phyloP scores from a whole-genome alignment of 2,329 filamentous ascomycete genomes.

The Pseudogymnoascus destructans region DNA sequence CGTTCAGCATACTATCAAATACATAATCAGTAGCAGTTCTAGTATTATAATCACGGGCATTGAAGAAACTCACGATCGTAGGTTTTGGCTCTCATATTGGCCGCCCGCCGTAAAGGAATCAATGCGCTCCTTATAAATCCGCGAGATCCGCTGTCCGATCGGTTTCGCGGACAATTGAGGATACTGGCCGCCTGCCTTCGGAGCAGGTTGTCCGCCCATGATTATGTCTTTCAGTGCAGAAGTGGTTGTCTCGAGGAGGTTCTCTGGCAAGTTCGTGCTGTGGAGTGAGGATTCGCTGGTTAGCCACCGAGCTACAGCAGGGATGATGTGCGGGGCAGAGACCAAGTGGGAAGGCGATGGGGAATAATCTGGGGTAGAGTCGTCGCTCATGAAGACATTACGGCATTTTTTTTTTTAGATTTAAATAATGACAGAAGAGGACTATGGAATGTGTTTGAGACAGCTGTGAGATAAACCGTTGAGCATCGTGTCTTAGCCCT shows the following conservation, averaged over 20 bases:
- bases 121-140: constrained; percentile 76
- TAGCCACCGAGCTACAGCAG: constrained; percentile 1
- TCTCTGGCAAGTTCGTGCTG: constrained; percentile 4
- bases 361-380: constrained; percentile 1
- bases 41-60: constrained; percentile 14
- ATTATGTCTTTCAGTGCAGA: constrained; percentile 14
- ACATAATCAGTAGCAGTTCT: constrained; percentile 11
- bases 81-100: constrained; percentile 64
- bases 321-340: background rate
- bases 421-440: background rate
- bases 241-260: background rate
- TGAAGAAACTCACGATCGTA: constrained; percentile 47
- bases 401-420: background rate
- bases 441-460: background rate
- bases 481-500: background rate
- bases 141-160: constrained; percentile 66
- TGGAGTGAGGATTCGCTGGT: background rate
- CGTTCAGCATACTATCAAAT: constrained; percentile 51
- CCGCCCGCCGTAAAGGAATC: constrained; percentile 66
- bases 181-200: constrained; percentile 22
- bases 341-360: background rate
- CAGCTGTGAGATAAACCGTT: background rate
- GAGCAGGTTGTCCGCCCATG: constrained; percentile 26
- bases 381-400: background rate
- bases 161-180: constrained; percentile 29